phyloP scores from a whole-genome alignment of 2,329 filamentous ascomycete genomes.

The Venturia aucupariae region DNA sequence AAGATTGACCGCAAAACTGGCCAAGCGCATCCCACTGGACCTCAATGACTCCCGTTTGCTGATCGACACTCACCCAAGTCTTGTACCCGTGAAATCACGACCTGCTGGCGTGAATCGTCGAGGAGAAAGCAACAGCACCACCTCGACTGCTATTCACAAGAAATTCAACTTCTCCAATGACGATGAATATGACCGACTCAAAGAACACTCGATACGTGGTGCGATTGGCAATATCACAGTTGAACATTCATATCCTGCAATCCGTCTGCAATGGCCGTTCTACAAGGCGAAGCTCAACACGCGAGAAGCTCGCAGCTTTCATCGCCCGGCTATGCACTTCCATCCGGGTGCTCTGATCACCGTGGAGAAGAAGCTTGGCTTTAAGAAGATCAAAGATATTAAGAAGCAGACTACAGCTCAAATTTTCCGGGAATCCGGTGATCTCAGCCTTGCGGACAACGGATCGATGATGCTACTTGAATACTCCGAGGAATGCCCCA shows the following conservation, averaged over 20 bases:
- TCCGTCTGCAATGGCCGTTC: constrained; percentile 90
- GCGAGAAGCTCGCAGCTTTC: constrained; percentile 69
- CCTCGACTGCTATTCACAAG: constrained; percentile 63
- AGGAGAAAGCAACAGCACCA: constrained; percentile 58
- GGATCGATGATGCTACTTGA: constrained; percentile 81
- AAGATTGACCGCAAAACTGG: constrained; percentile 58
- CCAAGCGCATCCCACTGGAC: constrained; percentile 74
- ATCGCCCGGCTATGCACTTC: constrained; percentile 70
- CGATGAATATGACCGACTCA: constrained; percentile 80
- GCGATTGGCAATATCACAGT: constrained; percentile 86
- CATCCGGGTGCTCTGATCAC: constrained; percentile 59
- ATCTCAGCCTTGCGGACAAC: constrained; percentile 81
- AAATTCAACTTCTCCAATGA: constrained; percentile 97
- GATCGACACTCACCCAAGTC: constrained; percentile 46
- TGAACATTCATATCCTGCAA: constrained; percentile 86
- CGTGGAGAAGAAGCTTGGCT: constrained; percentile 41
- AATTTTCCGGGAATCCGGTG: constrained; percentile 70
- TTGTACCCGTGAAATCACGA: constrained; percentile 1
- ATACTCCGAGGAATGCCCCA: constrained; percentile 90
- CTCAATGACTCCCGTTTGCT: constrained; percentile 82
- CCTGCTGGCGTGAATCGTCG: constrained; percentile 30
- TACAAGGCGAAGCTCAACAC: constrained; percentile 76
- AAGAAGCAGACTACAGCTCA: constrained; percentile 70
- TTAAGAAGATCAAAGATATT: constrained; percentile 63
- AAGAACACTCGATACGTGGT: constrained; percentile 93